phyloP scores from a whole-genome alignment of 2,329 filamentous ascomycete genomes.

The Aspergillus sp. region DNA sequence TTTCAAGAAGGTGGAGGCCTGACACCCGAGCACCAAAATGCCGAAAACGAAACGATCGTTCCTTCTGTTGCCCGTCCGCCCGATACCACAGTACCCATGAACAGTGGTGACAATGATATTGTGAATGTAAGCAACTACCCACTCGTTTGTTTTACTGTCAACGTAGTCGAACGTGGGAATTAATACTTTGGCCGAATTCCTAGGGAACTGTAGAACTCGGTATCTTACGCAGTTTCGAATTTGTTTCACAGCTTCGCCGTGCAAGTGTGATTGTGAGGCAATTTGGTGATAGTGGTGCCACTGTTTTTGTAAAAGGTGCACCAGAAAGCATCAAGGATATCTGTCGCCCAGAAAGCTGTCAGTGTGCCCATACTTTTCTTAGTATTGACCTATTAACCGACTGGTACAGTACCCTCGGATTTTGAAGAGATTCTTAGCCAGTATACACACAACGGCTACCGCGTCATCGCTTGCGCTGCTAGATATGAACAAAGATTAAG shows the following conservation, averaged over 20 bases:
- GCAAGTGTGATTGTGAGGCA: slow-evolving; percentile 90
- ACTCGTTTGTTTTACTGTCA: not conserved
- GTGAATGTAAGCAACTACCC: slow-evolving; percentile 18
- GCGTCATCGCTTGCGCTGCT: slow-evolving; percentile 92
- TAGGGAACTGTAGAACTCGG: slow-evolving; percentile 72
- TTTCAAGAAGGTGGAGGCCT: slow-evolving; percentile 82
- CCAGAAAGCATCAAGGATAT: slow-evolving; percentile 97
- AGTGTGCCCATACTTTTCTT: slow-evolving; percentile 34
- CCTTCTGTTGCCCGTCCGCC: slow-evolving; percentile 90
- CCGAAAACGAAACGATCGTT: slow-evolving; percentile 69
- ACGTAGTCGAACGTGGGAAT: not conserved
- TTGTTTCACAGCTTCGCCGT: slow-evolving; percentile 85
- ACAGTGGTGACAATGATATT: slow-evolving; percentile 38
- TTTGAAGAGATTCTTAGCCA: slow-evolving; percentile 86
- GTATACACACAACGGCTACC: slow-evolving; percentile 94
- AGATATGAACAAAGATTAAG: slow-evolving; percentile 84
- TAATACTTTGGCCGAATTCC: not conserved
- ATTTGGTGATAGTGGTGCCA: slow-evolving; percentile 79
- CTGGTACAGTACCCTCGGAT: slow-evolving; percentile 67
- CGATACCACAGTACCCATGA: slow-evolving; percentile 51
- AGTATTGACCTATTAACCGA: slow-evolving; percentile 23
- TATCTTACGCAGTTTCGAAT: slow-evolving; percentile 89
- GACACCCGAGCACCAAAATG: slow-evolving; percentile 61
- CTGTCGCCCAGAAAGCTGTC: slow-evolving; percentile 76
- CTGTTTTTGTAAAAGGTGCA: slow-evolving; percentile 93